Evolutionary conservation across 129 eudicot species (phyloP).

Genomic region (Chrysanthemum seticuspe): DNA sequence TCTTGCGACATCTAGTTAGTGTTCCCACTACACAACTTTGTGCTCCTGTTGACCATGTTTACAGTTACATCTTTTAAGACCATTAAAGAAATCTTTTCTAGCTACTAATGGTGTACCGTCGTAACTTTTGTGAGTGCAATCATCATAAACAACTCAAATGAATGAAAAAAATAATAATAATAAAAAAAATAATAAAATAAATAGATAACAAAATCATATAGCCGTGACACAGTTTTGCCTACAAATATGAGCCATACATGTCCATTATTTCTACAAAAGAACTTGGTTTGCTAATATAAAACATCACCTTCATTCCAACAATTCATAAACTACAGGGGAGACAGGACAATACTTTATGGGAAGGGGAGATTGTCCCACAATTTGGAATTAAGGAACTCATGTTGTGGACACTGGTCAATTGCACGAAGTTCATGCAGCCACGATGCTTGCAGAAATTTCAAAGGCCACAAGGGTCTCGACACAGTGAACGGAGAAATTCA

Average conservation of each 20-base stretch:
- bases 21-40: background rate
- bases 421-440: too few relatives aligned
- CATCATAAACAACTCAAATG: background rate
- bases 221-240: too few relatives aligned
- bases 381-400: background rate
- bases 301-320: background rate
- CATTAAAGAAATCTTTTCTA: background rate
- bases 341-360: background rate
- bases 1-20: background rate
- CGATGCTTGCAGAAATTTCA: background rate
- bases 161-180: too few relatives aligned
- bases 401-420: background rate
- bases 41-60: background rate
- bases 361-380: background rate
- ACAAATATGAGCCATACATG: background rate
- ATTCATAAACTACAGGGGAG: background rate
- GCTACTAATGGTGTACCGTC: background rate
- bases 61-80: background rate
- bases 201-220: too few relatives aligned
- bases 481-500: too few relatives aligned
- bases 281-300: background rate
- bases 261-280: background rate
- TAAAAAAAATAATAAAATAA: background rate
- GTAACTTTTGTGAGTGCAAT: too few relatives aligned
- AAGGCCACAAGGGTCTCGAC: background rate